Percentiles rank a stretch among this genome's conserved stretches.
These are phyloP conservation scores for Groenewaldozyma auringiensis DNA, from an alignment of 1,139 yeast species.

Conservation along the genomic window DNA sequence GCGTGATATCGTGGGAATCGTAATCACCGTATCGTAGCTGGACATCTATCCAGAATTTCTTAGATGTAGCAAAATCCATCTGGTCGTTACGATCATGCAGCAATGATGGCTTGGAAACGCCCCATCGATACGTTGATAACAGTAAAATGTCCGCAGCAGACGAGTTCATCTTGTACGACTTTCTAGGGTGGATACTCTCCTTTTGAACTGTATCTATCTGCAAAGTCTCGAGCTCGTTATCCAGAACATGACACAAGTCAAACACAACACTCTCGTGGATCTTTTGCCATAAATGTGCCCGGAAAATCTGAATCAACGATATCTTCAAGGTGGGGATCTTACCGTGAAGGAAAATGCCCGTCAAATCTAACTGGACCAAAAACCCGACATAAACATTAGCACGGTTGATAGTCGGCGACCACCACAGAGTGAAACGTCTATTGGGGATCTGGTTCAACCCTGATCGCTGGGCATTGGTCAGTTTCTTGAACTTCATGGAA, in stretches of 20 bases:
- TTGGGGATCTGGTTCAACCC: slow-evolving; percentile 98
- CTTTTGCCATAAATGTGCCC: slow-evolving; percentile 99
- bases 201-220: slow-evolving; percentile 84
- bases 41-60: slow-evolving; percentile 90
- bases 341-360: slow-evolving; percentile 96
- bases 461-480: slow-evolving; percentile 95
- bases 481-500: slow-evolving; percentile 83
- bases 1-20: slow-evolving; percentile 92
- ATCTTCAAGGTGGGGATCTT: slow-evolving; percentile 95
- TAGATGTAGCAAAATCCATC: slow-evolving; percentile 42
- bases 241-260: slow-evolving; percentile 87
- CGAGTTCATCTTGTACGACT: slow-evolving; percentile 94
- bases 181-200: slow-evolving; percentile 92
- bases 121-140: slow-evolving; percentile 74
- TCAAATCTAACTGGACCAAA: slow-evolving; percentile 88
- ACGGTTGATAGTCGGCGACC: slow-evolving; percentile 98
- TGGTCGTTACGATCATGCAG: slow-evolving; percentile 41
- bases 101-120: slow-evolving; percentile 73
- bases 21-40: slow-evolving; percentile 95
- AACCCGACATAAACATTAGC: slow-evolving; percentile 98
- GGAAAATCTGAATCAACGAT: slow-evolving; percentile 88
- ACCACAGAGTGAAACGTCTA: slow-evolving; percentile 95
- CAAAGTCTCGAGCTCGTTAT: slow-evolving; percentile 74
- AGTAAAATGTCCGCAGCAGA: slow-evolving; percentile 88
- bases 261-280: slow-evolving; percentile 94